Base-by-base conservation (phyloP, 305 asterid genomes). In the Solanum hybrid region DNA sequence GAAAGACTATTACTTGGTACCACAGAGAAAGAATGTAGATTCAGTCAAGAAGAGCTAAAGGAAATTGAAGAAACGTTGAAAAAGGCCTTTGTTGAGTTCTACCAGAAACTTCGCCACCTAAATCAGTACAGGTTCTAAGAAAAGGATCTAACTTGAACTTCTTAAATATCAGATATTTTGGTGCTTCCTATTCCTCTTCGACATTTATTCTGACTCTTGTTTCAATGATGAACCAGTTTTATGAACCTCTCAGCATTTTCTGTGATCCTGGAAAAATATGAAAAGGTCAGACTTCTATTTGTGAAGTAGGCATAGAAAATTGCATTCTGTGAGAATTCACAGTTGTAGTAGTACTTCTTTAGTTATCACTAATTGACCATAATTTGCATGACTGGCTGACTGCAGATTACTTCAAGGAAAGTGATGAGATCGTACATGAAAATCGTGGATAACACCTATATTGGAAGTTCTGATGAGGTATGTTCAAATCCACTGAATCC, bases 381-480 rank as follows among this genome's bases (percentile, higher is more conserved):
- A 32, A 72, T 51, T 38, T 87, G 14, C 82, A 71, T 71, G 34
- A 46, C 73, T 86, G 60, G 86, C 85, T 75, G 40, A 80, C 80
- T 93, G 91, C 94, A 95, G 99, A 92, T 93, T 78, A 93, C 98
- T 22, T 94, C 96, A 90, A 93, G 97, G 90, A 87, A 80, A 36
- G 96, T 94, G 77, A 92, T 95, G 56, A 93, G 93, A 91, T 90
- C 98, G 29, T 96, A 95, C 92, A 92, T 95, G 97, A 93, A 88
- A 90, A 92, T 92, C 84, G 94, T 96, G 77, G 98, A 95, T 85
- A 91, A 91, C 88, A 93, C 98, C 77, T 93, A 90, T 88, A 82
- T 95, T 38, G 98, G 96, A 89, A 95, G 93, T 90, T 95, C 95
- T 46, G 98, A 96, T 91, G 95, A 95, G 98, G 98, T 95, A 60